A percentile compares a stretch with the other conserved stretches of the same genome.
Conservation (phyloP, 345 rosid genomes). For the Sonneratia caseolaris region DNA sequence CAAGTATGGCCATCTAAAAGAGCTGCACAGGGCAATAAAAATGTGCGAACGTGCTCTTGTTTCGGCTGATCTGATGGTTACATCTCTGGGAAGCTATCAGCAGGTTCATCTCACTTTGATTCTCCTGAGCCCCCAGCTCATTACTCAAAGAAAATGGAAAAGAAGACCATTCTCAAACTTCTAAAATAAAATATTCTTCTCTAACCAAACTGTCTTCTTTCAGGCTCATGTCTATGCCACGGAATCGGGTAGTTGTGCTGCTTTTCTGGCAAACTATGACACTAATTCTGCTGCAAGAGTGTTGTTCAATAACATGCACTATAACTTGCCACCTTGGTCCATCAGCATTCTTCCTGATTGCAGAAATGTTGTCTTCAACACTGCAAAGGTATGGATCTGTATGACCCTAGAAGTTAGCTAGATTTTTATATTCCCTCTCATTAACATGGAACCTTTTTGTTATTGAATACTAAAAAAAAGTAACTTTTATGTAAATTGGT, state of each 20-base stretch:
- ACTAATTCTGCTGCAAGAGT: slow-evolving; percentile 72
- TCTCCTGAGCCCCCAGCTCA: background rate
- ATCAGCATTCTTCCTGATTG: slow-evolving; percentile 98
- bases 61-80: slow-evolving; percentile 70
- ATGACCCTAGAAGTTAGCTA: background rate
- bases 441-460: background rate
- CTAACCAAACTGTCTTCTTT: slow-evolving; percentile 1
- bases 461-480: too few species aligned
- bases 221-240: slow-evolving; percentile 80
- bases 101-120: slow-evolving; percentile 34
- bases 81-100: slow-evolving; percentile 75
- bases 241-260: slow-evolving; percentile 81
- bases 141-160: background rate
- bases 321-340: slow-evolving; percentile 98
- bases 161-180: background rate
- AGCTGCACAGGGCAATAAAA: slow-evolving; percentile 88
- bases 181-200: background rate
- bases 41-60: slow-evolving; percentile 85
- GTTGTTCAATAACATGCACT: slow-evolving; percentile 89
- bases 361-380: slow-evolving; percentile 86
- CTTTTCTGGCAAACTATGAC: slow-evolving; percentile 92
- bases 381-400: slow-evolving; percentile 64
- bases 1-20: slow-evolving; percentile 92
- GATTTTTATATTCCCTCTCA: background rate
- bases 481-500: background rate